Evolutionary conservation across 305 asterid genomes (phyloP).

Genomic region (Stenogyne calaminthoides): DNA sequence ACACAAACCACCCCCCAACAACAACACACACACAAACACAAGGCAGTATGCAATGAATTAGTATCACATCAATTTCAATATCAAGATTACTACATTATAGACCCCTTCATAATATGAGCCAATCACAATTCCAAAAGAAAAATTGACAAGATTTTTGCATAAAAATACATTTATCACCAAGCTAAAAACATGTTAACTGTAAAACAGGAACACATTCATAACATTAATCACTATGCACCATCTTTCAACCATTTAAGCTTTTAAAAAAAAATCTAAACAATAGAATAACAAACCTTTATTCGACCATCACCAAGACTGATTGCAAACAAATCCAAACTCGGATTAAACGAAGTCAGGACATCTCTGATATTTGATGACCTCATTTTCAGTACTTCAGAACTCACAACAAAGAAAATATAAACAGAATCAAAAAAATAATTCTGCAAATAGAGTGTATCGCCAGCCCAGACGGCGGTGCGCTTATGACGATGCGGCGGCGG

Average conservation of each 20-base stretch:
- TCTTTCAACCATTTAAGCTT: conserved; percentile 1
- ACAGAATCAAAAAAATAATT: not conserved
- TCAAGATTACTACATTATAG: not conserved
- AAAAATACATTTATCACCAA: not conserved
- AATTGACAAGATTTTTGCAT: not conserved
- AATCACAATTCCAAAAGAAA: not conserved
- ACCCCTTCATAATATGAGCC: conserved; percentile 1
- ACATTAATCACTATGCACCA: not conserved
- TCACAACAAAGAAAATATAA: conserved; percentile 6
- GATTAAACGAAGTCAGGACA: conserved; percentile 70
- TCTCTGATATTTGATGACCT: conserved; percentile 64
- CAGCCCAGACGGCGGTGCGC: not conserved
- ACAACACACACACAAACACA: not conserved
- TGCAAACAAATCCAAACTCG: conserved; percentile 67
- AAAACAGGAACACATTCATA: conserved; percentile 1
- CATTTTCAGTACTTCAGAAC: conserved; percentile 39
- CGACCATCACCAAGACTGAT: conserved; percentile 76
- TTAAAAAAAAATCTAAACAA: not conserved
- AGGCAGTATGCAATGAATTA: not conserved
- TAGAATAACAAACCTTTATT: conserved; percentile 54
- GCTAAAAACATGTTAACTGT: not conserved
- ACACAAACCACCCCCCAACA: not conserved
- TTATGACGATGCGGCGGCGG: not conserved
- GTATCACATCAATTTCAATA: not conserved
- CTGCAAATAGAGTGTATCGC: not conserved